These are phyloP conservation scores for Nemania bipapillata DNA, from an alignment of 2,329 filamentous ascomycete genomes.

Conservation along the genomic window DNA sequence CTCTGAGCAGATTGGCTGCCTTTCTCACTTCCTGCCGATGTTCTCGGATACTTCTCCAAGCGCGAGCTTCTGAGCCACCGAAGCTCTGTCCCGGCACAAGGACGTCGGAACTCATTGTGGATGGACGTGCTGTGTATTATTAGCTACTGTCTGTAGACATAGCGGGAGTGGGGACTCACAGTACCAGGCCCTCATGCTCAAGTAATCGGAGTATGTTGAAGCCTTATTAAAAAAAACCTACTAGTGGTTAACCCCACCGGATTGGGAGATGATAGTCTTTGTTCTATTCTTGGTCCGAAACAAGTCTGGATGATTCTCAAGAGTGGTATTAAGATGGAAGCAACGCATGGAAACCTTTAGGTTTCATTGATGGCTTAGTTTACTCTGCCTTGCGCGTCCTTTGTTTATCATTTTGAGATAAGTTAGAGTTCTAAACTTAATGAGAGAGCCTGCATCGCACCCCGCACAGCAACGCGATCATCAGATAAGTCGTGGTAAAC, in stretches of 20 bases:
- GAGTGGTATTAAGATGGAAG: background rate
- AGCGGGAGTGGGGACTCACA: background rate
- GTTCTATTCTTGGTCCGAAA: constrained; percentile 1
- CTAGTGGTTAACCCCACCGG: background rate
- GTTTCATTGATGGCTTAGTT: too few species aligned
- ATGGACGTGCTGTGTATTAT: background rate
- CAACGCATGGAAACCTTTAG: background rate
- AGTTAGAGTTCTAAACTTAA: too few species aligned
- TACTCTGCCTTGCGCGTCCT: background rate
- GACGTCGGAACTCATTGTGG: background rate
- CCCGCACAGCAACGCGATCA: too few species aligned
- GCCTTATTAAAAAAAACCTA: background rate
- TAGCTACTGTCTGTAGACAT: background rate
- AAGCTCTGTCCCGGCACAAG: constrained; percentile 5
- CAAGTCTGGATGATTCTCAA: background rate
- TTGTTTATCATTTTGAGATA: too few species aligned
- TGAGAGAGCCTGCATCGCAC: too few species aligned
- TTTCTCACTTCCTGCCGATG: constrained; percentile 4
- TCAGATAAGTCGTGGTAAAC: too few species aligned
- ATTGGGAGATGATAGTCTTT: constrained; percentile 4
- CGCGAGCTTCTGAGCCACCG: background rate
- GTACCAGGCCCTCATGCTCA: too few species aligned
- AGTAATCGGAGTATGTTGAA: background rate
- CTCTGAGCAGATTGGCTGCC: constrained; percentile 18
- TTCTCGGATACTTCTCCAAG: constrained; percentile 26